Conservation (phyloP, 2,329 filamentous ascomycete genomes). For the Aspergillus sp. region DNA sequence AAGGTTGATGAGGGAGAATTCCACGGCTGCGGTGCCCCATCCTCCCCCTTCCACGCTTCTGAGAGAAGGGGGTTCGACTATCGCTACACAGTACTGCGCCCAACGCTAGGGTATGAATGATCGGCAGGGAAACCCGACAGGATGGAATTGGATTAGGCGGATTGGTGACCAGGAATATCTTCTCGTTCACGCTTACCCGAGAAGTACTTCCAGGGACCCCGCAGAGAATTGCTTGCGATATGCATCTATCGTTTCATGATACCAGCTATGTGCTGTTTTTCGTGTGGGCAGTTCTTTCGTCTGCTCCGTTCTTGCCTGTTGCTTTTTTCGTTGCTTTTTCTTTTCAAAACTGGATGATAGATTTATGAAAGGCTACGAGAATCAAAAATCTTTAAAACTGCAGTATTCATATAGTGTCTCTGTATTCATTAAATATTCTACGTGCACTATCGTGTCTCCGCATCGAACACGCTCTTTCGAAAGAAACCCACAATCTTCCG, state of each 20-base stretch:
- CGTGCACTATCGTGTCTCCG: conserved; percentile 15
- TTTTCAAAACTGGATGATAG: conserved; percentile 27
- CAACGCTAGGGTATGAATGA: conserved; percentile 29
- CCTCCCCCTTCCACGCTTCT: conserved; percentile 11
- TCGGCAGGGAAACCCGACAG: conserved; percentile 17
- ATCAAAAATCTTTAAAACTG: conserved; percentile 22
- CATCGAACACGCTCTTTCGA: conserved; percentile 59
- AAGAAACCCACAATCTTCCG: conserved; percentile 81
- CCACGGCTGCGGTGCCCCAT: conserved; percentile 8
- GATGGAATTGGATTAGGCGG: conserved; percentile 9
- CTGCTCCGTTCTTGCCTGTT: conserved; percentile 22
- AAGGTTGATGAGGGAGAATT: conserved; percentile 9
- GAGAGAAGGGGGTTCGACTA: conserved; percentile 7
- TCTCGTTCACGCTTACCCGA: conserved; percentile 16
- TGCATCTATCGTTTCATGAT: conserved; percentile 19
- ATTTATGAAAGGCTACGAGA: conserved; percentile 34
- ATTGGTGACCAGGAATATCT: conserved; percentile 1
- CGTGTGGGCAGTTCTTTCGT: conserved; percentile 24
- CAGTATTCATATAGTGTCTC: not conserved
- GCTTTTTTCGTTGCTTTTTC: conserved; percentile 23
- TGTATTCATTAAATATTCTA: not conserved
- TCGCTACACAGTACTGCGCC: conserved; percentile 16
- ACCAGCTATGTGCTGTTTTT: conserved; percentile 21
- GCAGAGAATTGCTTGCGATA: conserved; percentile 31
- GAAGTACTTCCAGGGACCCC: conserved; percentile 18